phyloP scores from a whole-genome alignment of 2,329 filamentous ascomycete genomes.

The Aspergillus fructus region DNA sequence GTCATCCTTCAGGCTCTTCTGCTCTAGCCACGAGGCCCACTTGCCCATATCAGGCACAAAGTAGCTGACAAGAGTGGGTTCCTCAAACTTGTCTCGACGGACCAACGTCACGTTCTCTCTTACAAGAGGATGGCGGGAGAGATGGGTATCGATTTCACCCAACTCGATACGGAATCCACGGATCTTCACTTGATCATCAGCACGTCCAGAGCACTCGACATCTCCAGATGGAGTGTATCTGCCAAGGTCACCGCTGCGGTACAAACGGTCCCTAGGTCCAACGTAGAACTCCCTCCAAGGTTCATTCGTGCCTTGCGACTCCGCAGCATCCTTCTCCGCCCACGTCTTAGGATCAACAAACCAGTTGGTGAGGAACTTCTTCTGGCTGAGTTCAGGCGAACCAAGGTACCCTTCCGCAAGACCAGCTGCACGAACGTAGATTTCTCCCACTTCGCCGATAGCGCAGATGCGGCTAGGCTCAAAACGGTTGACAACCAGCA shows the following conservation, averaged over 20 bases:
- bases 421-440: conserved; percentile 78
- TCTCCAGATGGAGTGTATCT: conserved; percentile 69
- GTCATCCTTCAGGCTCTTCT: conserved; percentile 54
- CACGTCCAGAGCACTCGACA: conserved; percentile 75
- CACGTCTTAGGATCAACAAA: conserved; percentile 74
- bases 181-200: conserved; percentile 91
- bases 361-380: conserved; percentile 84
- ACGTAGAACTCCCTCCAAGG: conserved; percentile 77
- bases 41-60: conserved; percentile 77
- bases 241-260: conserved; percentile 84
- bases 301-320: conserved; percentile 54
- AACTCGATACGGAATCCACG: conserved; percentile 95
- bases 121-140: conserved; percentile 72
- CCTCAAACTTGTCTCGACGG: conserved; percentile 78
- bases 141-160: conserved; percentile 83
- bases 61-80: conserved; percentile 84
- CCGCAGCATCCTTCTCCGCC: conserved; percentile 62
- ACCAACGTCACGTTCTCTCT: conserved; percentile 85
- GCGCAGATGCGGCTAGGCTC: conserved; percentile 69
- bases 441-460: conserved; percentile 79
- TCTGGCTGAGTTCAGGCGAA: conserved; percentile 60
- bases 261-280: conserved; percentile 81
- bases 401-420: conserved; percentile 78
- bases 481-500: conserved; percentile 75
- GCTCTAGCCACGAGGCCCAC: conserved; percentile 68